Conservation (phyloP, 208 protist genomes). For the Acanthamoeba pearcei region DNA sequence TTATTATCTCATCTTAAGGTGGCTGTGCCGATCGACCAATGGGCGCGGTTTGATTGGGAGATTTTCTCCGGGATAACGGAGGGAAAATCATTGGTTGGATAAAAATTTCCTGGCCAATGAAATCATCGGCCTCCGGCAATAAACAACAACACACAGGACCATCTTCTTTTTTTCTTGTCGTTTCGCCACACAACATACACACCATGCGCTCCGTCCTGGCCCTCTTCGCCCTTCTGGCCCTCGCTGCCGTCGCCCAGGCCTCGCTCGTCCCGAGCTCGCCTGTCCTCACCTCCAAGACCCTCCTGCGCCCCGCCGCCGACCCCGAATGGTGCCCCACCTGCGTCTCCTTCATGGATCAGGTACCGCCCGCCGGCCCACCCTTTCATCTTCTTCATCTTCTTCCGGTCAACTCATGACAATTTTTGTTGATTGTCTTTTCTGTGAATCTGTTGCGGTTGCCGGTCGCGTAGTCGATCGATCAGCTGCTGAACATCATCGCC, state of each 20-base stretch:
- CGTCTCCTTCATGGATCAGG: conserved; percentile 78
- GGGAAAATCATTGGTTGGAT: not conserved
- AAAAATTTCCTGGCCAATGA: not conserved
- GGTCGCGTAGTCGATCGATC: conserved; percentile 71
- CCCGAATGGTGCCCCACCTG: conserved; percentile 63
- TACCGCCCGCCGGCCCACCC: not conserved
- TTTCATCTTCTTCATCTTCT: not conserved
- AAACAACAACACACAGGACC: not conserved
- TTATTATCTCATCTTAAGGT: no score
- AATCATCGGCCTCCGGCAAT: not conserved
- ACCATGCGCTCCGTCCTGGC: conserved; percentile 31
- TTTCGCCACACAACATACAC: not conserved
- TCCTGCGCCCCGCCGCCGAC: not conserved
- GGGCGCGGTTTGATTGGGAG: not conserved
- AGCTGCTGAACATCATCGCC: conserved; percentile 85
- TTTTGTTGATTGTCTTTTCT: not conserved
- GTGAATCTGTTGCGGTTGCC: conserved; percentile 9
- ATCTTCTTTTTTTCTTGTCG: not conserved
- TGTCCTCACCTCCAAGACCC: not conserved
- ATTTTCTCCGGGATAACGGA: not conserved
- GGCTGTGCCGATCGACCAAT: not conserved
- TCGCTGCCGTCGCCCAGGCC: not conserved
- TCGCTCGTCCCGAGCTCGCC: not conserved
- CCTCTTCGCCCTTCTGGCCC: conserved; percentile 17
- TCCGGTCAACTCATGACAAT: no score